A percentile compares a stretch with the other conserved stretches of the same genome.
Conservation (phyloP, 805 yeast genomes). For the Soucietia sequanensis region DNA sequence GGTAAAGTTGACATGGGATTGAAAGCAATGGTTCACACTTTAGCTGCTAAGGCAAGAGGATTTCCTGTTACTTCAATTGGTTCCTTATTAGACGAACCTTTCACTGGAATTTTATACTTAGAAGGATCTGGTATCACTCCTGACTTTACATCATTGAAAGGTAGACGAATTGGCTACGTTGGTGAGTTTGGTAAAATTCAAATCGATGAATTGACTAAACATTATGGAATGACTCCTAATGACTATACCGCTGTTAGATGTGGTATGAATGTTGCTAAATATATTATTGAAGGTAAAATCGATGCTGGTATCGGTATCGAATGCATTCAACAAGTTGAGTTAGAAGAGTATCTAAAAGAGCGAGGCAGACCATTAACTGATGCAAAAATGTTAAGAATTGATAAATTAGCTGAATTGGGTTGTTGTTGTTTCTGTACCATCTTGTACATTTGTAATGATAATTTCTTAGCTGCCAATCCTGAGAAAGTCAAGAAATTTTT, state of each 20-base stretch:
- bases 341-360: constrained; percentile 47
- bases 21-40: constrained; percentile 59
- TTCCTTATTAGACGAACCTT: constrained; percentile 55
- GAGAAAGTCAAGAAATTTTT: constrained; percentile 45
- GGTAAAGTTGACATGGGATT: constrained; percentile 60
- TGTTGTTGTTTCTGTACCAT: constrained; percentile 61
- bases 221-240: constrained; percentile 54
- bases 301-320: constrained; percentile 61
- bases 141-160: constrained; percentile 51
- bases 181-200: constrained; percentile 62
- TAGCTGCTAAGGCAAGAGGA: constrained; percentile 60
- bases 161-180: constrained; percentile 54
- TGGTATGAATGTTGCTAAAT: constrained; percentile 59
- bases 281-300: constrained; percentile 52
- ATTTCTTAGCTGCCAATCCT: constrained; percentile 46
- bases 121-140: constrained; percentile 50
- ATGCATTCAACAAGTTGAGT: constrained; percentile 58
- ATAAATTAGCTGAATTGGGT: constrained; percentile 53
- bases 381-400: constrained; percentile 57
- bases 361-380: constrained; percentile 45
- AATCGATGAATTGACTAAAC: constrained; percentile 53
- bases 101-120: constrained; percentile 54
- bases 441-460: constrained; percentile 52
- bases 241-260: constrained; percentile 59
- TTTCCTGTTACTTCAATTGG: constrained; percentile 57